phyloP scores from a whole-genome alignment of 306 rosid genomes.

The Inga oerstediana region DNA sequence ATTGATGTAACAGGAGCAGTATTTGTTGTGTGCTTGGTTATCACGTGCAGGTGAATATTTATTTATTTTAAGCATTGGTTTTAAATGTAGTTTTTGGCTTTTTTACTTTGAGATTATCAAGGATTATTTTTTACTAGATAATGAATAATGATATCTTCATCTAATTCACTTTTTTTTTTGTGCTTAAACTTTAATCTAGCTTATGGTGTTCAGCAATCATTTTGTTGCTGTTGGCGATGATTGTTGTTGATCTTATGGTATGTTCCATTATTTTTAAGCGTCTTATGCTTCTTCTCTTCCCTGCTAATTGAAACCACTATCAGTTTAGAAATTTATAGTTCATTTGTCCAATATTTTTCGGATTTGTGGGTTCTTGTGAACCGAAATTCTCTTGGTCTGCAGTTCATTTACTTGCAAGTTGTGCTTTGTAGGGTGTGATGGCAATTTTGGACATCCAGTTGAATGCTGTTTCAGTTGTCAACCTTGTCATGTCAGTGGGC shows the following conservation, averaged over 20 bases:
- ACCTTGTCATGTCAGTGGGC: conserved; percentile 97
- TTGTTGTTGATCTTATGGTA: conserved; percentile 94
- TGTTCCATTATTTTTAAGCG: conserved; percentile 24
- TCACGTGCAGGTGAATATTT: conserved; percentile 80
- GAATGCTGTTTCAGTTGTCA: conserved; percentile 95
- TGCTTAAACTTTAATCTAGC: conserved; percentile 49
- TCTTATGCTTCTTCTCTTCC: conserved; percentile 12
- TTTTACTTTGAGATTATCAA: conserved; percentile 26
- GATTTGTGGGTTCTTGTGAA: conserved; percentile 10
- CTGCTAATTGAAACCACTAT: conserved; percentile 17
- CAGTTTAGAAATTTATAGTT: conserved; percentile 5
- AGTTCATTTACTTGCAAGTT: conserved; percentile 36
- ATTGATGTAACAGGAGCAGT: conserved; percentile 82
- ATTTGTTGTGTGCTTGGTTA: conserved; percentile 86
- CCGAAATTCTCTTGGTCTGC: conserved; percentile 15
- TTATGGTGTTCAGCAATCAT: conserved; percentile 95
- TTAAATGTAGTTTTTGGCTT: not conserved
- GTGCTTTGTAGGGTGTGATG: conserved; percentile 85
- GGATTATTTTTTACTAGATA: conserved; percentile 26
- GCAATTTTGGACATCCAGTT: conserved; percentile 91
- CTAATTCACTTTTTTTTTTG: conserved; percentile 21
- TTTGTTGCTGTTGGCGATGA: conserved; percentile 89
- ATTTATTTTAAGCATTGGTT: conserved; percentile 32
- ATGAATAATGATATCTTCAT: conserved; percentile 30
- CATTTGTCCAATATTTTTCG: conserved; percentile 9